Conservation (phyloP, 495 filamentous ascomycete species). For the Hypoxylon subgilvum region DNA sequence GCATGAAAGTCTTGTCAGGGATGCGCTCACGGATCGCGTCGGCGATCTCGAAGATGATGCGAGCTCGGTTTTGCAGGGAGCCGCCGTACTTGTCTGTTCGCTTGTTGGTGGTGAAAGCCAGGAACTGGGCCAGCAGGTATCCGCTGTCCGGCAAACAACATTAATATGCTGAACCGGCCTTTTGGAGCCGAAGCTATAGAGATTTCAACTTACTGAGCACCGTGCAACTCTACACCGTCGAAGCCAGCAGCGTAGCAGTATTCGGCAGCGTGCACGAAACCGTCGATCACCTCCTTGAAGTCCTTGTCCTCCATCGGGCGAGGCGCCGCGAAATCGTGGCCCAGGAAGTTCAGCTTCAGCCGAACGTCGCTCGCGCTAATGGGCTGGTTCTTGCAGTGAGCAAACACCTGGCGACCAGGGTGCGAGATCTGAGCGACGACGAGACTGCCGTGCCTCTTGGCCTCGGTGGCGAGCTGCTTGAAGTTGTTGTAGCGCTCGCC, state of each 20-base stretch:
- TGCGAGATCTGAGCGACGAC: constrained; percentile 66
- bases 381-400: constrained; percentile 58
- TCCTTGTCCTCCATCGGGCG: constrained; percentile 53
- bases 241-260: constrained; percentile 51
- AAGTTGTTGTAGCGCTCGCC: constrained; percentile 65
- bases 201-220: constrained; percentile 45
- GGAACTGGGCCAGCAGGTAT: constrained; percentile 63
- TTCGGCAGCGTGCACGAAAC: constrained; percentile 46
- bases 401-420: constrained; percentile 59
- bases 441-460: constrained; percentile 62
- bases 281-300: constrained; percentile 53
- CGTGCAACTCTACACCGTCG: constrained; percentile 64
- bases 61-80: constrained; percentile 56
- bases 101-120: constrained; percentile 57
- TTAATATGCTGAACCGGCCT: too few relatives aligned
- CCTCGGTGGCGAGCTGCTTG: constrained; percentile 56
- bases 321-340: constrained; percentile 30
- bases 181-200: too few relatives aligned
- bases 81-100: constrained; percentile 61
- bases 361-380: constrained; percentile 66
- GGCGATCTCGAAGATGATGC: constrained; percentile 55
- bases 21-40: constrained; percentile 43
- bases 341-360: constrained; percentile 34
- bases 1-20: constrained; percentile 36
- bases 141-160: constrained; percentile 41